Conservation (phyloP, 2,329 filamentous ascomycete species). For the Xenosphaeropsis pyriputrescens region DNA sequence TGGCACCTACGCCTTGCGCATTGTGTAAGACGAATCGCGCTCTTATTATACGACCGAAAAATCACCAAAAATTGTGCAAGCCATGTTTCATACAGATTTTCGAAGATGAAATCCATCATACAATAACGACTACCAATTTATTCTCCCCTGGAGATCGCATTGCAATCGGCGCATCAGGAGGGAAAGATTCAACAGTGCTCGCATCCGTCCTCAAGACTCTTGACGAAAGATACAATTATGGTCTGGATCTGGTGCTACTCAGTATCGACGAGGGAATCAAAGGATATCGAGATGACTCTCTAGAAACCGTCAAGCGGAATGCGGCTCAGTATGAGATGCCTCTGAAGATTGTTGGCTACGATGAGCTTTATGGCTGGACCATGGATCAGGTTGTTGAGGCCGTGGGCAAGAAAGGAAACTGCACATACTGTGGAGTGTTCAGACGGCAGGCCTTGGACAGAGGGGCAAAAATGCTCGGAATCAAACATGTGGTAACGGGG, state of each 20-base stretch:
- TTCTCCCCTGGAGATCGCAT: constrained; percentile 75
- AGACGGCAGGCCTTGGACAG: constrained; percentile 85
- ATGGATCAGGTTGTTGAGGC: constrained; percentile 98
- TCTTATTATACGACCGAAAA: constrained; percentile 86
- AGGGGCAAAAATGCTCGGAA: constrained; percentile 73
- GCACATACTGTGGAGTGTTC: constrained; percentile 97
- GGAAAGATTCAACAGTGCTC: constrained; percentile 93
- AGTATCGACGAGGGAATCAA: constrained; percentile 97
- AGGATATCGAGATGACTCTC: constrained; percentile 87
- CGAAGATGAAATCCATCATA: constrained; percentile 87
- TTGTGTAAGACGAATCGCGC: constrained; percentile 66
- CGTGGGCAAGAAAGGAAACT: constrained; percentile 96
- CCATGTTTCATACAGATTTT: constrained; percentile 77
- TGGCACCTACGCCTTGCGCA: constrained; percentile 67
- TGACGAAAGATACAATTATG: constrained; percentile 80
- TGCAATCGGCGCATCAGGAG: constrained; percentile 90
- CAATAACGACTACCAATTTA: constrained; percentile 67
- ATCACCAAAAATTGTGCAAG: constrained; percentile 86
- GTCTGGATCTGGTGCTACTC: constrained; percentile 70
- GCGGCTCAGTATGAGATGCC: constrained; percentile 83
- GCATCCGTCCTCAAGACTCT: constrained; percentile 89
- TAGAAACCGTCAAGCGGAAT: constrained; percentile 94
- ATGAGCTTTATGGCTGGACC: constrained; percentile 92
- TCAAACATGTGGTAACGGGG: constrained; percentile 89
- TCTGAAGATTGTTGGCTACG: constrained; percentile 83